Evolutionary conservation across 31 red algal species (phyloP).

Genomic region (Porphyra umbilicalis): DNA sequence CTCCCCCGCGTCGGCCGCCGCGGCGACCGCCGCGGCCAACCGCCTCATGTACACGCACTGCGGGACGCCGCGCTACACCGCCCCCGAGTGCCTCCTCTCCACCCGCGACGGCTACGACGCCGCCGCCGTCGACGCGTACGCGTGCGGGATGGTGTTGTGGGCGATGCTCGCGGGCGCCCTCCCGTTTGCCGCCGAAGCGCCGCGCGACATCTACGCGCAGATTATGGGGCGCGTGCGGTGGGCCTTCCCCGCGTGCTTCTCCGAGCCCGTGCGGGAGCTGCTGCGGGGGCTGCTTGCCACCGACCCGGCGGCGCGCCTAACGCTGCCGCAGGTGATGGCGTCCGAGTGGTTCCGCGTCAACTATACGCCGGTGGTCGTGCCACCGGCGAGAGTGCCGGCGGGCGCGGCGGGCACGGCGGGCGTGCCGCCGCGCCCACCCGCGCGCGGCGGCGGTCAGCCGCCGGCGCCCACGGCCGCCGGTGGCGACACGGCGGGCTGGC

Average conservation of each 20-base stretch:
- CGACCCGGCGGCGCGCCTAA: constrained; percentile 40
- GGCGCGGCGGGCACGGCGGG: not conserved
- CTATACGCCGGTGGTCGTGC: not conserved
- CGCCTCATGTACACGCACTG: not conserved
- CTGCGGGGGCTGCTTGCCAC: constrained; percentile 46
- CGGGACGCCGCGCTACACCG: not conserved
- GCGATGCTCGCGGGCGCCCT: not conserved
- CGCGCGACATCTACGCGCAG: not conserved
- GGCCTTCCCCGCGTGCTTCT: constrained; percentile 50
- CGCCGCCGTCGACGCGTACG: constrained; percentile 16
- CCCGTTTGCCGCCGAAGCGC: not conserved
- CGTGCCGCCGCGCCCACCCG: not conserved
- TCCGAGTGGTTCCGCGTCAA: not conserved
- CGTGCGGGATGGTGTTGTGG: constrained; percentile 2
- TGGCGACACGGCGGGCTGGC: not conserved
- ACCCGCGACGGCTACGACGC: not conserved
- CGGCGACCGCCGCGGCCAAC: not conserved
- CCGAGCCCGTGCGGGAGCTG: constrained; percentile 34
- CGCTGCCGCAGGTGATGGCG: constrained; percentile 24
- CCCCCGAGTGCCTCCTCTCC: constrained; percentile 2
- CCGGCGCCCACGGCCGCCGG: not conserved
- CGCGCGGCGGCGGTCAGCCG: too few relatives aligned
- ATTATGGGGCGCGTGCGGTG: not conserved
- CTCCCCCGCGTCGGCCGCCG: not conserved
- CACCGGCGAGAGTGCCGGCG: not conserved